phyloP scores from a whole-genome alignment of 352 stramenopile genomes.

The Pythium brassicae region DNA sequence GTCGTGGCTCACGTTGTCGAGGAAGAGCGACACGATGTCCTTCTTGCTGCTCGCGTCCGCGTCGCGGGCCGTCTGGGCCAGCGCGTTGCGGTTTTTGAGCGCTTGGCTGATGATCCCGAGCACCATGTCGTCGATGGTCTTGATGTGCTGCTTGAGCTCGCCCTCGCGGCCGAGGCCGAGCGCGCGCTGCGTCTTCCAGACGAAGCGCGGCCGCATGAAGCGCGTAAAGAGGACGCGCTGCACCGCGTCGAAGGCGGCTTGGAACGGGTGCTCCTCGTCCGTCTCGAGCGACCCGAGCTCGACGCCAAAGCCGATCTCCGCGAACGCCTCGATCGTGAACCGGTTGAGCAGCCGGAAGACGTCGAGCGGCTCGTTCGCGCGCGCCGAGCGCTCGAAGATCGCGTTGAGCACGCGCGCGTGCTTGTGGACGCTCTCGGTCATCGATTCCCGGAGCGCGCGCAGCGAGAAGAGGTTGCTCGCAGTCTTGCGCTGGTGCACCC shows the following conservation, averaged over 20 bases:
- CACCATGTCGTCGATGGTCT: constrained; percentile 27
- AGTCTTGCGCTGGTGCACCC: constrained; percentile 59
- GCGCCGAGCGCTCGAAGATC: neutral
- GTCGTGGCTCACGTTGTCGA: constrained; percentile 12
- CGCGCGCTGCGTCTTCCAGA: constrained; percentile 38
- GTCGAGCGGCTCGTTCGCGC: neutral
- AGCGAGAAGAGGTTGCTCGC: constrained; percentile 77
- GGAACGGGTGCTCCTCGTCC: constrained; percentile 21
- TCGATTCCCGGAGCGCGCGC: constrained; percentile 26
- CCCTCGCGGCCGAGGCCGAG: constrained; percentile 28
- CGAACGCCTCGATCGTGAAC: constrained; percentile 59
- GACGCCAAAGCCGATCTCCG: constrained; percentile 49
- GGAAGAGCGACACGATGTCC: constrained; percentile 22
- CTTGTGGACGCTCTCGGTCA: constrained; percentile 20
- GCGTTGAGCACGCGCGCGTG: constrained; percentile 14
- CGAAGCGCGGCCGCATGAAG: constrained; percentile 29
- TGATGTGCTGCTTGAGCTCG: constrained; percentile 24
- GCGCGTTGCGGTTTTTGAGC: constrained; percentile 11
- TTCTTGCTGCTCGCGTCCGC: neutral
- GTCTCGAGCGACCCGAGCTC: constrained; percentile 21
- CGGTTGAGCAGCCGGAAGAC: constrained; percentile 28
- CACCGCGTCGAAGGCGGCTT: constrained; percentile 27
- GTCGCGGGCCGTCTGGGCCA: neutral
- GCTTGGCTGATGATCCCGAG: constrained; percentile 31
- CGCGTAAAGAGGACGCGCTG: constrained; percentile 14